Evolutionary conservation across 306 rosid genomes (phyloP).

Genomic region (Malus fusca): DNA sequence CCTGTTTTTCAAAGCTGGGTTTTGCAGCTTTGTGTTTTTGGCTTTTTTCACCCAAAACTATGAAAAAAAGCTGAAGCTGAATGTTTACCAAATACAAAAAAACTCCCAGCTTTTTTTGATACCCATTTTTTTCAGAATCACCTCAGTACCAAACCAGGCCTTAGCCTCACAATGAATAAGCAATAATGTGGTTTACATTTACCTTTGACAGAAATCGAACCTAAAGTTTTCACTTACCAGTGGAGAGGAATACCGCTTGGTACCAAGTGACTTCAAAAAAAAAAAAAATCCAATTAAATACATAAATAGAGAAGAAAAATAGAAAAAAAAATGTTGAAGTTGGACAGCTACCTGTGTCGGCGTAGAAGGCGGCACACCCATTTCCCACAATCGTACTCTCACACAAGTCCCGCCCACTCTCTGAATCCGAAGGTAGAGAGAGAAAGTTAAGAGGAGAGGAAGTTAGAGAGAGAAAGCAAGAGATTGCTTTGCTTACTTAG

Average conservation of each 20-base stretch:
- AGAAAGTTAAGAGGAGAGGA: too few relatives aligned
- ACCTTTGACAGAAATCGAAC: rapidly evolving
- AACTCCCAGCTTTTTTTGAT: too few relatives aligned
- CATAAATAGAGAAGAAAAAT: neutral
- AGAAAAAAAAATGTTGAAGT: conserved; percentile 21
- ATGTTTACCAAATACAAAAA: too few relatives aligned
- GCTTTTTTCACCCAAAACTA: too few relatives aligned
- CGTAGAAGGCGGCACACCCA: conserved; percentile 14
- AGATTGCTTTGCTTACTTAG: neutral
- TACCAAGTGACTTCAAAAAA: too few relatives aligned
- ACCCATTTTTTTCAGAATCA: too few relatives aligned
- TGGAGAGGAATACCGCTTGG: rapidly evolving
- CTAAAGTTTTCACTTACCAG: rapidly evolving
- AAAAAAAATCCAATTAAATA: neutral
- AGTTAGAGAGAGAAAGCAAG: neutral
- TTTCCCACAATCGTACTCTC: neutral
- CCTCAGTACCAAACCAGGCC: too few relatives aligned
- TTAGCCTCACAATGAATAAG: too few relatives aligned
- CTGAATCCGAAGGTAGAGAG: neutral
- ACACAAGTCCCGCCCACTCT: neutral
- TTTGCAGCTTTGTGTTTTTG: too few relatives aligned
- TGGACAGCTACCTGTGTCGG: conserved; percentile 44
- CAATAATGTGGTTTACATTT: too few relatives aligned
- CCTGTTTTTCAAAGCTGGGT: too few relatives aligned
- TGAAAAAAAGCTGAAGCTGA: too few relatives aligned